A percentile compares a stretch with the other conserved stretches of the same genome.
These are phyloP conservation scores for Tuber calosporum DNA, from an alignment of 495 filamentous ascomycete genomes.

Conservation along the genomic window DNA sequence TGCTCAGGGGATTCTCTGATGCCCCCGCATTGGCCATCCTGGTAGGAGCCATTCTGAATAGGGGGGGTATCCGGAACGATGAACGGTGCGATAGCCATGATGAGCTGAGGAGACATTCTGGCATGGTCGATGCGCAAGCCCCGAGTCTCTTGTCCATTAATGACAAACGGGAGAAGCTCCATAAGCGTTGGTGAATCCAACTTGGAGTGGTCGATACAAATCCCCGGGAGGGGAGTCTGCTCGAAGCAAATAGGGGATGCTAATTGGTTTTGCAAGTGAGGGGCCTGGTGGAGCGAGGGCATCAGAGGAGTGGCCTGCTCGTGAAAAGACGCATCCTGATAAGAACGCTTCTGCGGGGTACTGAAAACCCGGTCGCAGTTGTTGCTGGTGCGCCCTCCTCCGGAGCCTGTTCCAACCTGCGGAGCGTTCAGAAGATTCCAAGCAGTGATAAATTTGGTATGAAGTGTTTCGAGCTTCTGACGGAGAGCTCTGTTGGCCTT, in stretches of 20 bases:
- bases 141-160: background rate
- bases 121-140: background rate
- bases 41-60: background rate
- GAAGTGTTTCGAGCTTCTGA: background rate
- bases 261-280: background rate
- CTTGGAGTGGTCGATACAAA: slow-evolving; percentile 1
- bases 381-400: background rate
- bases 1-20: background rate
- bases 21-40: background rate
- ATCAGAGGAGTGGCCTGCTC: background rate
- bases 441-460: background rate
- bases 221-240: background rate
- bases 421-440: background rate
- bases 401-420: background rate
- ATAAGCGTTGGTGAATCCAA: background rate
- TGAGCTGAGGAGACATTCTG: background rate
- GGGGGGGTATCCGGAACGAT: background rate
- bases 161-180: background rate
- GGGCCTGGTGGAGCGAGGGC: background rate
- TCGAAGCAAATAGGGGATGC: background rate
- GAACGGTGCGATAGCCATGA: background rate
- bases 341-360: background rate
- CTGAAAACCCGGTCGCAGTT: background rate
- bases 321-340: background rate
- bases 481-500: background rate